Conservation (phyloP, 345 rosid species). For the Tarenaya hassleriana region DNA sequence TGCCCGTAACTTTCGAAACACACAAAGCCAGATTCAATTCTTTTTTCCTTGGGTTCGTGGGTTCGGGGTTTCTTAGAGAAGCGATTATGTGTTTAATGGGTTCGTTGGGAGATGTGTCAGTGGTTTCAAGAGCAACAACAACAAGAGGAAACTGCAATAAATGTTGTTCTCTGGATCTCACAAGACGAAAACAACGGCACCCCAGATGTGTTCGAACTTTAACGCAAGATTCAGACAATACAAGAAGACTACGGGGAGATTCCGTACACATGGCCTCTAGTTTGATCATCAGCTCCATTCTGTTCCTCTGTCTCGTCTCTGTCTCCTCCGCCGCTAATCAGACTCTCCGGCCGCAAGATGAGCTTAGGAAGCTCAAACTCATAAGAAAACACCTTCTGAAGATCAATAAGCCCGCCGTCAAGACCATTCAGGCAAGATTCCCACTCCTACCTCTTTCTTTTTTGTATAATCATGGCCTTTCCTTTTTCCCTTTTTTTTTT, state of each 20-base stretch:
- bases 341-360: slow-evolving; percentile 57
- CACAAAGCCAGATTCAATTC: no score
- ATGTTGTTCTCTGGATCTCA: slow-evolving; percentile 43
- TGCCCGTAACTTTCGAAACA: no score
- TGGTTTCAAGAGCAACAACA: slow-evolving; percentile 40
- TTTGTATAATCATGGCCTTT: not conserved
- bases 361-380: slow-evolving; percentile 44
- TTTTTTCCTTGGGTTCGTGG: no score
- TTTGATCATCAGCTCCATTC: slow-evolving; percentile 42
- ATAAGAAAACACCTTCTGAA: slow-evolving; percentile 59
- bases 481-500: no score
- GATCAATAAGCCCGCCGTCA: slow-evolving; percentile 80
- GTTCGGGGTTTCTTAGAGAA: no score
- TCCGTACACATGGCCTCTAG: slow-evolving; percentile 37
- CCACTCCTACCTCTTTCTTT: no score
- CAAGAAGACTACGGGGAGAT: slow-evolving; percentile 43
- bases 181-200: slow-evolving; percentile 41
- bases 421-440: slow-evolving; percentile 68
- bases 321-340: slow-evolving; percentile 41
- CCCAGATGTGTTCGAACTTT: slow-evolving; percentile 32
- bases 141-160: slow-evolving; percentile 31
- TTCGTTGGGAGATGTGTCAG: slow-evolving; percentile 38
- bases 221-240: slow-evolving; percentile 33
- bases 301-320: slow-evolving; percentile 41
- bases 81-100: slow-evolving; percentile 31